Conservation (phyloP, 805 yeast genomes). For the Jamesozyma gamospora region DNA sequence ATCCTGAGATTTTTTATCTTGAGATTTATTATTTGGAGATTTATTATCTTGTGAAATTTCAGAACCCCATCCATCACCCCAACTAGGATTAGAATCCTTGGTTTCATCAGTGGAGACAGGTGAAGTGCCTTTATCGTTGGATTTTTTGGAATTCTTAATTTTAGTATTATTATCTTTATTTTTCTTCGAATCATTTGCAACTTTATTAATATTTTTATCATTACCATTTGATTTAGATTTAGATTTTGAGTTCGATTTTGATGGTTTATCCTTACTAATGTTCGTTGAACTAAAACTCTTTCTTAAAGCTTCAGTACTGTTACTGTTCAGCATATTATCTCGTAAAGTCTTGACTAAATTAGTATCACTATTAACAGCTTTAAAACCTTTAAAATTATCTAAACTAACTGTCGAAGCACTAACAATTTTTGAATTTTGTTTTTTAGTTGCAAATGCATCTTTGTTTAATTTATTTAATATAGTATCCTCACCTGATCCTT, state of each 20-base stretch:
- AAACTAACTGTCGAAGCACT: constrained; percentile 33
- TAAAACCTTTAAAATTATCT: constrained; percentile 30
- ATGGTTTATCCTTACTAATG: not conserved
- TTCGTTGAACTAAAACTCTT: too few species aligned
- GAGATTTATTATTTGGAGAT: too few species aligned
- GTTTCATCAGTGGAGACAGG: too few species aligned
- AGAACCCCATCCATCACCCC: too few species aligned
- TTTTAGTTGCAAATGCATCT: constrained; percentile 18
- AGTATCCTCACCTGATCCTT: constrained; percentile 15
- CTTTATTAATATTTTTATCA: not conserved
- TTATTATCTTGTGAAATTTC: too few species aligned
- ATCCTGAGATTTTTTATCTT: too few species aligned
- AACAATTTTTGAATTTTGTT: constrained; percentile 33
- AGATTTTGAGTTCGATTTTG: too few species aligned
- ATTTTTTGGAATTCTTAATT: too few species aligned
- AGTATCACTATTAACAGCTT: constrained; percentile 9
- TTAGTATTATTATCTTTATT: too few species aligned
- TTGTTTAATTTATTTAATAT: constrained; percentile 21
- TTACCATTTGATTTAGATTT: not conserved
- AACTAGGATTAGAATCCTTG: too few species aligned
- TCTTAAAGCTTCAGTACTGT: not conserved
- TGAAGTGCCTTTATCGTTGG: too few species aligned
- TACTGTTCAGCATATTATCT: not conserved
- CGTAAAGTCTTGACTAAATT: not conserved
- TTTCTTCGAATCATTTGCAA: not conserved